Base-by-base conservation (phyloP, 371 early-diverging fungal genomes). In the Conidiobolus coronatus region DNA sequence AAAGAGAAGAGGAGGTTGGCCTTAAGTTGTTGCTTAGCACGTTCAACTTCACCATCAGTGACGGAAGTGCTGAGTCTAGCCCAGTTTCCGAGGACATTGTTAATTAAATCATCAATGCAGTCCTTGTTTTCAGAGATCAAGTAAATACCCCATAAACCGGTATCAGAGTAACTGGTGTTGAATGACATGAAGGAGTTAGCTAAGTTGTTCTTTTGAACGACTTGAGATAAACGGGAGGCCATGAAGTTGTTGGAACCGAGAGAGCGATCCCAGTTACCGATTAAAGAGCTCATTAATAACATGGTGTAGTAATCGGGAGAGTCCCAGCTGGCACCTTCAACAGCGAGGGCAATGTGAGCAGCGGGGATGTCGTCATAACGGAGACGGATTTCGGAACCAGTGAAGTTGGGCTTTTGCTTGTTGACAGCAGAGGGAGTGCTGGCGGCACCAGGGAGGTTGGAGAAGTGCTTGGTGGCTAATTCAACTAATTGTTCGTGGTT, bases 1-100 rank as follows among this genome's bases (percentile, higher is more conserved):
- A 94, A 65, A 53, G 78, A 69, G 37, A 92, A 69, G 21, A 94
- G 69, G 19, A 94, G 68, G 23, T 82, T 70, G 1, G 94, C 86
- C 73, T 93, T 96, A 59, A 96, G 77, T 67, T 93, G 92, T 67
- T 90, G 89, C 70, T 94, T 94, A 55, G 95, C 94, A 50, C 91
- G 81, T 65, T 85, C 84, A 13, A 96, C 86, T 67, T 94, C 96
- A 50, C 72, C 79, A 39, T 82, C 82, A n/a, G 86, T 83, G 37
- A 89, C 79, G 4, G 75, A 71, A 38, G 75, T 75, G 51, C 80
- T 74, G 49, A 93, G 71, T 46, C 94, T 79, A 50, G 66, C 69
- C 90, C 92, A 93, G 66, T 94, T 92, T 56, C 81, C 77, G 52
- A 81, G 79, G 40, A 86, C 77, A 55, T 73, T 72, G 63, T 81